phyloP scores from a whole-genome alignment of 2,329 filamentous ascomycete genomes.

The Ascochyta fabae region DNA sequence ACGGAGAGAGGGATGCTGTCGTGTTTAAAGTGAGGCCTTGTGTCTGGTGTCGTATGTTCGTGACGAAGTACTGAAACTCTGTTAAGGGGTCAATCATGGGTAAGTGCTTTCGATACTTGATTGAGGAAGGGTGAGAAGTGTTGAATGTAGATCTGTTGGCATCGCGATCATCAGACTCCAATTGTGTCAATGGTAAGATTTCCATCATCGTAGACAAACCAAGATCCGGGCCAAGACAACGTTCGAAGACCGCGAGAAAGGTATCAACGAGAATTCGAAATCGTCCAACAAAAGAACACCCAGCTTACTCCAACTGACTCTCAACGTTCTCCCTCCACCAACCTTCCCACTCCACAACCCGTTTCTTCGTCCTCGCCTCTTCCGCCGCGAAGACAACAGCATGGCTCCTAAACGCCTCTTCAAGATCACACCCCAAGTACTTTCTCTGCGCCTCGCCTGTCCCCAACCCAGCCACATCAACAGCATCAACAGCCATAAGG shows the following conservation, averaged over 20 bases:
- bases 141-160: too few species aligned
- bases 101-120: not conserved
- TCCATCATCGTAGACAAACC: too few species aligned
- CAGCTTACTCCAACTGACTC: slow-evolving; percentile 21
- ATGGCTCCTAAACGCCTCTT: slow-evolving; percentile 88
- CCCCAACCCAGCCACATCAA: slow-evolving; percentile 70
- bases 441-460: slow-evolving; percentile 75
- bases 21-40: not conserved
- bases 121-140: not conserved
- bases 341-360: slow-evolving; percentile 73
- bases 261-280: too few species aligned
- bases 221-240: too few species aligned
- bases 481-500: slow-evolving; percentile 78
- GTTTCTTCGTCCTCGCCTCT: slow-evolving; percentile 74
- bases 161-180: too few species aligned
- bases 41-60: not conserved
- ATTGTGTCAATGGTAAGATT: too few species aligned
- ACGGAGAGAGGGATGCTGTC: not conserved
- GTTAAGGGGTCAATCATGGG: too few species aligned
- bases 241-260: too few species aligned
- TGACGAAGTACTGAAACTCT: not conserved
- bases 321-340: slow-evolving; percentile 74
- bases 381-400: slow-evolving; percentile 94
- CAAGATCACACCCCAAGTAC: slow-evolving; percentile 80
- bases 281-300: not conserved